Base-by-base conservation (phyloP, 345 rosid genomes). In the Salix arbutifolia region DNA sequence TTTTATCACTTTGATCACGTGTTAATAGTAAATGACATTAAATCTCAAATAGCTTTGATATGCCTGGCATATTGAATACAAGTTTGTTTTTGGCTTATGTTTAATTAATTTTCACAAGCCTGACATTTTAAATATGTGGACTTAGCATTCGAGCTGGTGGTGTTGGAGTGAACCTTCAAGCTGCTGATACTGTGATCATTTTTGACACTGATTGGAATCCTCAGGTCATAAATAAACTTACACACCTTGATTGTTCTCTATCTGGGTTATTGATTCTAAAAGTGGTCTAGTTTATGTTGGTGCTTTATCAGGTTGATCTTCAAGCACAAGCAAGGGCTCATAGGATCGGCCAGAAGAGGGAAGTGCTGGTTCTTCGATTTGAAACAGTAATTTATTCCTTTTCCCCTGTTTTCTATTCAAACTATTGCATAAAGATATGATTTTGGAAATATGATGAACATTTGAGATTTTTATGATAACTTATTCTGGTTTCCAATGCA, bases 321-420 rank as follows among this genome's bases (percentile, higher is more conserved):
- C 98, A 94, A 90, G 98, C 98, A 52, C 97, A 94, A 79, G 98
- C 97, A 67, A 92, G 98, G 85, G 98, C 98, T 58, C 98, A 94
- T 77, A 90, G 98, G 87, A 86, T 94, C 81, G 98, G 98, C 79
- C 98, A 94, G 88, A 94, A 94, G 85, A 90, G 92, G 90, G 98
- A 94, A n/a, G 98, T 94, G 65, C 93, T 94, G 76, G 98, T 94
- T 73, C 94, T 94, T 83, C 88, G 98, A 74, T 94, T 94, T 80
- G 98, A 94, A 86, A 94, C 98, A 13, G 98, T 94, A 79, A 79
- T 74, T 69, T 37, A 13, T 60, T 19, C 14, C 14, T 23, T 69
- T 74, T 65, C n/a, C 52, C n/a, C 35, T 46, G 46, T 9, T 58
- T 58, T 33, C 74, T 60, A 11, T 25, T 30, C 52, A 66, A 58